phyloP scores from a whole-genome alignment of 1,284 basidiomycete species.

The Apiotrichum siamense region DNA sequence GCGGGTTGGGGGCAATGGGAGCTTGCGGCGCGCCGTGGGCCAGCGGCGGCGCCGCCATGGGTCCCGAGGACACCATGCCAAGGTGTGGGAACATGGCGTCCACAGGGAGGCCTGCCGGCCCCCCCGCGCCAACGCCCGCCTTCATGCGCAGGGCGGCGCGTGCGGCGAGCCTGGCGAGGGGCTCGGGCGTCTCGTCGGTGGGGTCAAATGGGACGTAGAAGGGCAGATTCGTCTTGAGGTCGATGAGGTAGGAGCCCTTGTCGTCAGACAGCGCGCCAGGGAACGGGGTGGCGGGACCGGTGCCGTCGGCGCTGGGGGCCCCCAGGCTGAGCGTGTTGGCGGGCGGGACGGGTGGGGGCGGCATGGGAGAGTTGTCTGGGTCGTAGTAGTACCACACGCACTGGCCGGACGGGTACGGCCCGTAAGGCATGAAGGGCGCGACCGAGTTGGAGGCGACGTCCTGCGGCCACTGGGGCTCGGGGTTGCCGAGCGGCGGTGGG shows the following conservation, averaged over 20 bases:
- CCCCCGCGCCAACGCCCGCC: not conserved
- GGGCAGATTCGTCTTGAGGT: constrained; percentile 1
- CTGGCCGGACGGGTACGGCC: not conserved
- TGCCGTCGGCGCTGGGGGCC: not conserved
- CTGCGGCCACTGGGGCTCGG: not conserved
- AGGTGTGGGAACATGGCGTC: no score
- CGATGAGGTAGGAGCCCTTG: not conserved
- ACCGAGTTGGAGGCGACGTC: not conserved
- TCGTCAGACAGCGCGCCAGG: not conserved
- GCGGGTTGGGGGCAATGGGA: no score
- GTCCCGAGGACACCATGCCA: no score
- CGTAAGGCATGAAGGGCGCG: not conserved
- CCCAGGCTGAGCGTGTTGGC: not conserved
- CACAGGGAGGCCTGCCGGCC: no score
- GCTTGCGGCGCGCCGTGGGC: no score
- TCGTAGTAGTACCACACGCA: constrained; percentile 2
- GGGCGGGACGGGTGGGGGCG: not conserved
- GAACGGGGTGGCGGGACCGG: not conserved
- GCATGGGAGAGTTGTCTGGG: constrained; percentile 1
- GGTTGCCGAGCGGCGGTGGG: no score
- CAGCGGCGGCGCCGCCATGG: no score
- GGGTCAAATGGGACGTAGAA: constrained; percentile 1
- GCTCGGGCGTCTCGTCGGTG: not conserved
- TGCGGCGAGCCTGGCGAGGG: not conserved
- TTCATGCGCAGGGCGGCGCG: not conserved